Evolutionary conservation across 805 yeast species (phyloP).

Genomic region (Candida succiphila): DNA sequence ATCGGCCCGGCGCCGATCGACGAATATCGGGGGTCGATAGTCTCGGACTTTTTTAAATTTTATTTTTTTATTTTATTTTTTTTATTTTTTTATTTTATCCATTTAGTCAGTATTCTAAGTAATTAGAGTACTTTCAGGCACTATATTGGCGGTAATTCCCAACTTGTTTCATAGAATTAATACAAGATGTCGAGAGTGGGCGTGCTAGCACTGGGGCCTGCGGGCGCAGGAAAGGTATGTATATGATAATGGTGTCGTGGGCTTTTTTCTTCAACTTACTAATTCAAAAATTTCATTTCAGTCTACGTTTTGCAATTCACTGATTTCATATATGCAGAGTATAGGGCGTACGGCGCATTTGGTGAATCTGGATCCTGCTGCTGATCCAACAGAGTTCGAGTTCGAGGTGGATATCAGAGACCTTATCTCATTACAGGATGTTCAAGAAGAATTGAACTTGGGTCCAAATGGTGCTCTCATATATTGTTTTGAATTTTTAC

Average conservation of each 20-base stretch:
- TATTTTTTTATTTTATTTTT: too few relatives aligned
- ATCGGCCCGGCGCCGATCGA: too few relatives aligned
- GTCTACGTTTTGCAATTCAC: slow-evolving; percentile 83
- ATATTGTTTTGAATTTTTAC: slow-evolving; percentile 85
- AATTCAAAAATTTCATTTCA: slow-evolving; percentile 8
- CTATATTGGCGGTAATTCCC: background rate
- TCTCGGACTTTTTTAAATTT: too few relatives aligned
- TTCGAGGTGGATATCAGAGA: slow-evolving; percentile 90
- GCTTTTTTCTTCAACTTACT: background rate
- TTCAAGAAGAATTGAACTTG: slow-evolving; percentile 84
- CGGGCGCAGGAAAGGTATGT: slow-evolving; percentile 80
- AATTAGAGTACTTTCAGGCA: too few relatives aligned
- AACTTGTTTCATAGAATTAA: background rate
- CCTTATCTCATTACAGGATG: slow-evolving; percentile 82
- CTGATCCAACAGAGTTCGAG: slow-evolving; percentile 85
- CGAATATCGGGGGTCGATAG: too few relatives aligned
- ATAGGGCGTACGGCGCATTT: slow-evolving; percentile 90
- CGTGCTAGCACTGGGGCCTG: slow-evolving; percentile 90
- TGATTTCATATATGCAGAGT: slow-evolving; percentile 80
- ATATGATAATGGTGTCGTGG: background rate
- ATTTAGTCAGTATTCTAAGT: too few relatives aligned
- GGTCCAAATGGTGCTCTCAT: slow-evolving; percentile 95
- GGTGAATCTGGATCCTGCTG: slow-evolving; percentile 95
- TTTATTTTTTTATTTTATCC: too few relatives aligned
- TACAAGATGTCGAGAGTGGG: slow-evolving; percentile 83